phyloP scores from a whole-genome alignment of 2,329 filamentous ascomycete genomes.

The Hypoxylon sp. region DNA sequence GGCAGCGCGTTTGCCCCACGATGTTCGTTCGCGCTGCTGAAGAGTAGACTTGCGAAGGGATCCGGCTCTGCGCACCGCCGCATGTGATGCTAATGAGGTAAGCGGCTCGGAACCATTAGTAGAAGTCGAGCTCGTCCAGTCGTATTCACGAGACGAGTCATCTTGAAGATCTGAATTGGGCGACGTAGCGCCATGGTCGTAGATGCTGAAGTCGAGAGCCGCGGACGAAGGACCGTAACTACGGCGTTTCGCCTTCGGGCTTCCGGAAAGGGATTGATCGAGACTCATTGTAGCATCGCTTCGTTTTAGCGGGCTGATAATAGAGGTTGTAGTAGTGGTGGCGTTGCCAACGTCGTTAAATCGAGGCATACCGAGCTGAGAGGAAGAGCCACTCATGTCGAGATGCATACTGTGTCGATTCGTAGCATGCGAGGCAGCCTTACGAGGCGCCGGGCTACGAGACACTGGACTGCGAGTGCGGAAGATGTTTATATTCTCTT shows the following conservation, averaged over 20 bases:
- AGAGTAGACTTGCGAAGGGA: constrained; percentile 88
- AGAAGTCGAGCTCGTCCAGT: constrained; percentile 58
- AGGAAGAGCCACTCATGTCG: constrained; percentile 67
- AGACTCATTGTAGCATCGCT: constrained; percentile 91
- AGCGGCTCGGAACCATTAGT: constrained; percentile 56
- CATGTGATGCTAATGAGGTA: constrained; percentile 62
- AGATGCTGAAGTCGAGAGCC: constrained; percentile 77
- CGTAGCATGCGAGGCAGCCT: constrained; percentile 61
- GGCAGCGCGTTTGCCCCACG: constrained; percentile 70
- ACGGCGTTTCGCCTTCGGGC: constrained; percentile 89
- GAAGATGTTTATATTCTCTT: constrained; percentile 58
- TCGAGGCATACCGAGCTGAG: constrained; percentile 64
- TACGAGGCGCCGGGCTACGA: constrained; percentile 59
- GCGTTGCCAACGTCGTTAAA: constrained; percentile 62
- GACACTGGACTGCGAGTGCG: constrained; percentile 56
- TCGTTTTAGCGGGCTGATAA: constrained; percentile 89
- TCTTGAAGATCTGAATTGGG: constrained; percentile 66
- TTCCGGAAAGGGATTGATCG: constrained; percentile 81
- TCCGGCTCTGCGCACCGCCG: constrained; percentile 76
- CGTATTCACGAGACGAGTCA: constrained; percentile 65
- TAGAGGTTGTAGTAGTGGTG: constrained; percentile 64
- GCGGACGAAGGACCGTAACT: constrained; percentile 82
- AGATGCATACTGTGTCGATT: constrained; percentile 68
- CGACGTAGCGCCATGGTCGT: constrained; percentile 68
- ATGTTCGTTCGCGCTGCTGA: constrained; percentile 84